These are phyloP conservation scores for Debaryomyces castellii DNA, from an alignment of 805 yeast species.

Conservation along the genomic window DNA sequence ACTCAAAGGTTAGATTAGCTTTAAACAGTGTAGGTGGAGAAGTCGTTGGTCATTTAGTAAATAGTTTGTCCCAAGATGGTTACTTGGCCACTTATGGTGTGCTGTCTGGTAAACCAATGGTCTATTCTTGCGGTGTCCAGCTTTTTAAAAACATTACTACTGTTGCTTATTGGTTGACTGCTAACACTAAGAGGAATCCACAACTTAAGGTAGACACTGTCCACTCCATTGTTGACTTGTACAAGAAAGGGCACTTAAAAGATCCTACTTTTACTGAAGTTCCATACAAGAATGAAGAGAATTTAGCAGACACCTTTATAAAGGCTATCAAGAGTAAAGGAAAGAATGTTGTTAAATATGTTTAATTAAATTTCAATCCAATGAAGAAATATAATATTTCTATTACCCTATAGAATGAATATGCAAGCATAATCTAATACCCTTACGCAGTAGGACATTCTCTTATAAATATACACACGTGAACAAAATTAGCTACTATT, in stretches of 20 bases:
- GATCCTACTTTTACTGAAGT: conserved; percentile 47
- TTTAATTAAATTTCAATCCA: background rate
- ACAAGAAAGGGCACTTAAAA: conserved; percentile 53
- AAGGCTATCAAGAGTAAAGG: conserved; percentile 43
- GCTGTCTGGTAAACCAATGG: conserved; percentile 13
- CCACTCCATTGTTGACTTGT: conserved; percentile 53
- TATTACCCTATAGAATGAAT: background rate
- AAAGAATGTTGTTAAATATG: conserved; percentile 41
- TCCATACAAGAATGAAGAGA: conserved; percentile 35
- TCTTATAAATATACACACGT: background rate
- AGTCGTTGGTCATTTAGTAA: conserved; percentile 19
- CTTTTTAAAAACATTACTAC: conserved; percentile 30
- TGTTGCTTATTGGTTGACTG: conserved; percentile 31
- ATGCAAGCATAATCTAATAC: background rate
- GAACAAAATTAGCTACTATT: background rate
- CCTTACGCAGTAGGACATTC: background rate
- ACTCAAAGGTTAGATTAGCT: conserved; percentile 28
- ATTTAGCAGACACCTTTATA: conserved; percentile 42
- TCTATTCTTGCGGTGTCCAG: conserved; percentile 21
- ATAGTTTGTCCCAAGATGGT: conserved; percentile 25
- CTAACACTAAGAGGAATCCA: conserved; percentile 44
- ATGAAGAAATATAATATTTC: background rate
- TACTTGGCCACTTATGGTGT: conserved; percentile 27
- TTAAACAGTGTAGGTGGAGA: conserved; percentile 32
- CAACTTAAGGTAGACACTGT: conserved; percentile 57